A percentile compares a stretch with the other conserved stretches of the same genome.
These are phyloP conservation scores for Backusella luteola DNA, from an alignment of 192 early-diverging fungal genomes.

Conservation along the genomic window DNA sequence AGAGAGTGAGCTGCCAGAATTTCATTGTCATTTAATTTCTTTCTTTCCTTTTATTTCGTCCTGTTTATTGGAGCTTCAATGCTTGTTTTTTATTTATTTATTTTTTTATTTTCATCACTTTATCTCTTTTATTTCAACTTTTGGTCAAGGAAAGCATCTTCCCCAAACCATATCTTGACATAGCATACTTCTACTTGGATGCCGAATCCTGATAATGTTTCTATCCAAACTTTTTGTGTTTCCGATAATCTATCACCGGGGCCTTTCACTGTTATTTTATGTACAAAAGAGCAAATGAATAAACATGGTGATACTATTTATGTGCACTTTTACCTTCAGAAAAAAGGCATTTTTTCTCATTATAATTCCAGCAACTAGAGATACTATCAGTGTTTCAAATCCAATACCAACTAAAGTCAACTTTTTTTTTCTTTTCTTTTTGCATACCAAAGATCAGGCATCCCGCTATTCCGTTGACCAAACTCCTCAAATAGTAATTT, in stretches of 20 bases:
- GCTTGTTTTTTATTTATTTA: not conserved
- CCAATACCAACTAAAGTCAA: not conserved
- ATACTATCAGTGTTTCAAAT: not conserved
- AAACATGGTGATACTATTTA: not conserved
- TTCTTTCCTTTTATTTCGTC: not conserved
- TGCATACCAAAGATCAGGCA: slow-evolving; percentile 65
- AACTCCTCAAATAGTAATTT: slow-evolving; percentile 61
- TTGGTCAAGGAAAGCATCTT: slow-evolving; percentile 30
- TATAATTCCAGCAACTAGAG: slow-evolving; percentile 59
- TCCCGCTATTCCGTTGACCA: slow-evolving; percentile 58
- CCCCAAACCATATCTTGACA: slow-evolving; percentile 45
- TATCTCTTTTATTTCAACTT: not conserved
- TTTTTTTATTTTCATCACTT: not conserved
- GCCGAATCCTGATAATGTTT: slow-evolving; percentile 48
- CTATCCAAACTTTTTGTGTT: slow-evolving; percentile 67
- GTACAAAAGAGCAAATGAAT: not conserved
- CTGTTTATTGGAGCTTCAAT: not conserved
- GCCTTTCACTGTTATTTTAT: slow-evolving; percentile 53
- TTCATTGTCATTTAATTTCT: not conserved
- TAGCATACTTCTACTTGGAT: slow-evolving; percentile 65
- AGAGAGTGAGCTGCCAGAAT: not conserved
- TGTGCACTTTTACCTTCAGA: slow-evolving; percentile 47
- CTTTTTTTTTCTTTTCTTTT: too few relatives aligned
- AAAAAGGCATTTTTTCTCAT: slow-evolving; percentile 54
- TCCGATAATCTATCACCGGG: slow-evolving; percentile 69